phyloP scores from a whole-genome alignment of 2,329 filamentous ascomycete genomes.

The Parascedosporium putredinis region DNA sequence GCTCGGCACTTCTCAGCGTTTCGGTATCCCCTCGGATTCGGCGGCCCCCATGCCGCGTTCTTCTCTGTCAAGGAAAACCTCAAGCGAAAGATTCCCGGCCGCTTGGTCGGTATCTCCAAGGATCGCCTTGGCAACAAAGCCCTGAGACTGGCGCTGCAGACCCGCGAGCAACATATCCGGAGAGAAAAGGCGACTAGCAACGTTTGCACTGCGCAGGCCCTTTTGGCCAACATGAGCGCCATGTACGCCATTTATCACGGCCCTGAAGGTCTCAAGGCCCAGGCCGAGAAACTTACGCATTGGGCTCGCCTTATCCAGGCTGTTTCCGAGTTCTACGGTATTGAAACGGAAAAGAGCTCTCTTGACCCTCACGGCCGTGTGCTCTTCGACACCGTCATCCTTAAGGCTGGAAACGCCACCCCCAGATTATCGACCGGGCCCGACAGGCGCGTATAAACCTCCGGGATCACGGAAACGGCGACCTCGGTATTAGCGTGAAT shows the following conservation, averaged over 20 bases:
- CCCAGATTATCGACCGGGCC: constrained; percentile 14
- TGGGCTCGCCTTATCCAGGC: constrained; percentile 61
- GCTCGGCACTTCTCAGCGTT: constrained; percentile 83
- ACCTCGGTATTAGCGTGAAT: constrained; percentile 22
- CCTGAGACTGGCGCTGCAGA: constrained; percentile 78
- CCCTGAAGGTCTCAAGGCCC: constrained; percentile 68
- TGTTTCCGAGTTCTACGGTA: constrained; percentile 52
- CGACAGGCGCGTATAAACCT: constrained; percentile 14
- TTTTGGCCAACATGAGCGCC: constrained; percentile 91
- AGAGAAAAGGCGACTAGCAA: constrained; percentile 97
- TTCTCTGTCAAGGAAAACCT: constrained; percentile 85
- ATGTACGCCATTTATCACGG: constrained; percentile 94
- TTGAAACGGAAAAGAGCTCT: constrained; percentile 48
- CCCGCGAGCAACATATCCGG: constrained; percentile 89
- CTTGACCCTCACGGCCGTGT: constrained; percentile 45
- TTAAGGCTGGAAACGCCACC: constrained; percentile 45
- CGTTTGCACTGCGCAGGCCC: constrained; percentile 88
- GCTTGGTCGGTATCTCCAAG: constrained; percentile 83
- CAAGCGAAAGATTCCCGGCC: constrained; percentile 89
- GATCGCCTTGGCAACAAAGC: constrained; percentile 76
- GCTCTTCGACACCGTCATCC: constrained; percentile 72
- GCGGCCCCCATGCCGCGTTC: constrained; percentile 94
- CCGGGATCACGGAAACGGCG: constrained; percentile 19
- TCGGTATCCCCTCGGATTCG: constrained; percentile 89
- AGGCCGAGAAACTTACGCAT: constrained; percentile 67